phyloP scores from a whole-genome alignment of 2,329 filamentous ascomycete species.

The Colletotrichum costaricense region DNA sequence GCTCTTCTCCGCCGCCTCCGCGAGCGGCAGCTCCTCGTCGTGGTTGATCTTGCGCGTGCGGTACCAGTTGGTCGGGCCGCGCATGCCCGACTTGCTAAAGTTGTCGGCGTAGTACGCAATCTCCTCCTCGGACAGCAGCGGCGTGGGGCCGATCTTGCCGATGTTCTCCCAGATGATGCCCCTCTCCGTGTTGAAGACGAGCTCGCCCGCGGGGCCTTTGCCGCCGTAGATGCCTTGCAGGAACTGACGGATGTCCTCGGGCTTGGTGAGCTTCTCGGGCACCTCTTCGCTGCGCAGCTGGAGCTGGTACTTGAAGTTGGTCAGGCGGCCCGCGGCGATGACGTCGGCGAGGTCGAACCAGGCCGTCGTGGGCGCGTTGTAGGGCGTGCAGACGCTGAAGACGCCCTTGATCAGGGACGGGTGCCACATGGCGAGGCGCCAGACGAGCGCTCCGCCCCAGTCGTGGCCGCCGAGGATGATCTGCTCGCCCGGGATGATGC shows the following conservation, averaged over 20 bases:
- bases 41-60: conserved; percentile 78
- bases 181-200: conserved; percentile 66
- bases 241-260: conserved; percentile 75
- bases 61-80: conserved; percentile 91
- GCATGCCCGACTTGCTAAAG: conserved; percentile 78
- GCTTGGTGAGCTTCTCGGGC: conserved; percentile 66
- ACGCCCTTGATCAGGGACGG: conserved; percentile 78
- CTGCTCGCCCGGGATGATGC: conserved; percentile 56
- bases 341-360: conserved; percentile 70
- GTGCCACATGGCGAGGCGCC: conserved; percentile 79
- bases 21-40: conserved; percentile 76
- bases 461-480: conserved; percentile 93
- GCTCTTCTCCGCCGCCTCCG: conserved; percentile 58
- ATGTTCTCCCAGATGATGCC: conserved; percentile 76
- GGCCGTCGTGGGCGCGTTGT: conserved; percentile 61
- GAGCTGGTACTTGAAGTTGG: conserved; percentile 86
- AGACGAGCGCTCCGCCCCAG: conserved; percentile 86
- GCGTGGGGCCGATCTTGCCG: conserved; percentile 64
- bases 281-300: conserved; percentile 79
- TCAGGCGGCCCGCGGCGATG: conserved; percentile 63
- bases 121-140: conserved; percentile 74
- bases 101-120: conserved; percentile 81
- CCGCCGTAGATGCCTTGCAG: conserved; percentile 80
- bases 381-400: conserved; percentile 87
- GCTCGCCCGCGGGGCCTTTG: conserved; percentile 63